phyloP scores from a whole-genome alignment of 2,329 filamentous ascomycete genomes.

The Colletotrichum higginsianum region DNA sequence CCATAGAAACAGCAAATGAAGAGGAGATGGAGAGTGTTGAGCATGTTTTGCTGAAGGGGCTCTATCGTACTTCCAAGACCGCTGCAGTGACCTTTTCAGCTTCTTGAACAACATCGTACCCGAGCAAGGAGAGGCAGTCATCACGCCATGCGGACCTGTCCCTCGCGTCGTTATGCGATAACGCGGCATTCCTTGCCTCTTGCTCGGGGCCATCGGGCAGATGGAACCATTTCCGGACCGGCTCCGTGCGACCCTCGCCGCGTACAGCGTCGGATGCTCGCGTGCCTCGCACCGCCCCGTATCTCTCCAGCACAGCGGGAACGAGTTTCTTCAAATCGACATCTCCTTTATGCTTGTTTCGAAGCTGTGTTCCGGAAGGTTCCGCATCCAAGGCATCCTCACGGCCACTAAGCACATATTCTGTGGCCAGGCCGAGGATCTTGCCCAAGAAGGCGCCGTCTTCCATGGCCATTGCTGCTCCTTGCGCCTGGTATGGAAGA shows the following conservation, averaged over 20 bases:
- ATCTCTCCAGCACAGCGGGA: conserved; percentile 12
- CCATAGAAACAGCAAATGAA: not conserved
- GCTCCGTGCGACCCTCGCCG: conserved; percentile 23
- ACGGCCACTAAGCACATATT: not conserved
- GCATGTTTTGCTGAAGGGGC: too few species aligned
- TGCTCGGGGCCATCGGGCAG: conserved; percentile 31
- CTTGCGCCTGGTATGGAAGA: conserved; percentile 47
- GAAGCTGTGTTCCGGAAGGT: not conserved
- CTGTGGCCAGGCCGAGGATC: conserved; percentile 47
- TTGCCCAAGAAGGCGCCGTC: conserved; percentile 46
- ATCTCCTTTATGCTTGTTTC: too few species aligned
- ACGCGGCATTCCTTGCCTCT: conserved; percentile 28
- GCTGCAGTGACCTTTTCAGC: not conserved
- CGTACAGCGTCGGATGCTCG: not conserved
- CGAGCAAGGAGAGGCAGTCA: not conserved
- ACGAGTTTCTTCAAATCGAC: not conserved
- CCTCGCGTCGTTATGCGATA: not conserved
- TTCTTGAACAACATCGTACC: not conserved
- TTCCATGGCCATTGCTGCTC: conserved; percentile 47
- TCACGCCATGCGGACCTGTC: conserved; percentile 3
- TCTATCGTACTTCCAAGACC: not conserved
- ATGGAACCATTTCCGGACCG: conserved; percentile 38
- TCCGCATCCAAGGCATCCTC: not conserved
- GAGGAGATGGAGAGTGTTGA: too few species aligned
- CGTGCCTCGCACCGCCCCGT: conserved; percentile 16